These are phyloP conservation scores for Kuraishia molischiana DNA, from an alignment of 805 yeast species.

Conservation along the genomic window DNA sequence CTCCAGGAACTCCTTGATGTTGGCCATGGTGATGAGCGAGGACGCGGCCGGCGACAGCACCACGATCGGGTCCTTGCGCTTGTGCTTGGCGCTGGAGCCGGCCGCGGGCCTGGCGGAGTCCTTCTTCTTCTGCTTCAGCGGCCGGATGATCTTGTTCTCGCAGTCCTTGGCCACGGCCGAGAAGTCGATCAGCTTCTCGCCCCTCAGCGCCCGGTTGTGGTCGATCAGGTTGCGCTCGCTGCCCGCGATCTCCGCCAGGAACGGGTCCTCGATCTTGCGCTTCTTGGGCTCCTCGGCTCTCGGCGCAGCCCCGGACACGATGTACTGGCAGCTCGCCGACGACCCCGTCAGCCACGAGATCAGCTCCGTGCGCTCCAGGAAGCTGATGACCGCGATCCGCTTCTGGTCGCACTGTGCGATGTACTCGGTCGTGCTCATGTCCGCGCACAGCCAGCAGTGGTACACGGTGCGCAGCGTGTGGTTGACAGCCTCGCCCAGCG, in stretches of 20 bases:
- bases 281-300: conserved; percentile 10
- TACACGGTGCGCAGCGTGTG: conserved; percentile 50
- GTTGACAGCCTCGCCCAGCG: conserved; percentile 10
- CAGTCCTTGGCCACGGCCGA: conserved; percentile 58
- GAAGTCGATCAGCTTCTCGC: conserved; percentile 57
- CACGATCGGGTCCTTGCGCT: conserved; percentile 55
- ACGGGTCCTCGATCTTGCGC: conserved; percentile 34
- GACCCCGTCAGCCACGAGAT: conserved; percentile 74
- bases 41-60: conserved; percentile 75
- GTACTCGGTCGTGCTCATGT: conserved; percentile 73
- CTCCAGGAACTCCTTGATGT: conserved; percentile 62
- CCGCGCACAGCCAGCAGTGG: conserved; percentile 72
- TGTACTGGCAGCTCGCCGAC: conserved; percentile 46
- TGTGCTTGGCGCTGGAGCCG: conserved; percentile 1
- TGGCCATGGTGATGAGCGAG: conserved; percentile 52
- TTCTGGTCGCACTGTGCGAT: conserved; percentile 59
- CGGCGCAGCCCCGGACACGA: conserved; percentile 17
- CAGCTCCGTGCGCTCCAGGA: conserved; percentile 78
- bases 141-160: conserved; percentile 47
- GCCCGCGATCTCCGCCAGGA: conserved; percentile 31
- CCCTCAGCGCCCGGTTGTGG: conserved; percentile 37
- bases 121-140: conserved; percentile 28
- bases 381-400: conserved; percentile 62
- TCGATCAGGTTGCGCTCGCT: conserved; percentile 34
- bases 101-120: conserved; percentile 4